phyloP scores from a whole-genome alignment of 306 rosid species.

The Cucumis sativus region DNA sequence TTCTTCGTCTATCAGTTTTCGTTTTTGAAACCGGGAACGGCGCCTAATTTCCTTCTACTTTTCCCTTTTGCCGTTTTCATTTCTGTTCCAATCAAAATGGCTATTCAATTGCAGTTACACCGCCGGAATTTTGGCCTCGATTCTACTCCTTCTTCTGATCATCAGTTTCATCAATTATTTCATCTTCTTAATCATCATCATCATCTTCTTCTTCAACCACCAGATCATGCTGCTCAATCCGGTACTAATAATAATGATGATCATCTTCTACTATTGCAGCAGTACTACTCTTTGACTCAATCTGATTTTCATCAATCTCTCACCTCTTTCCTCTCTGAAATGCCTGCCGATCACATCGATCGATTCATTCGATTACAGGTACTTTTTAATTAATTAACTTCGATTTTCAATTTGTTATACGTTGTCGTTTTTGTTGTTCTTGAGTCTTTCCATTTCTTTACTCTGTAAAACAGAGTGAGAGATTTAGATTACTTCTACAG shows the following conservation, averaged over 20 bases:
- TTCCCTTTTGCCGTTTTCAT: background rate
- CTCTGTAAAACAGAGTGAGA: conserved; percentile 30
- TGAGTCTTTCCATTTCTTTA: background rate
- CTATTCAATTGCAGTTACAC: background rate
- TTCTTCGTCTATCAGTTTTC: background rate
- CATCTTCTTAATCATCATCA: too few species aligned
- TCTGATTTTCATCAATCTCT: conserved; percentile 2
- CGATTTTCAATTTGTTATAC: too few species aligned
- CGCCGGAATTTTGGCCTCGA: background rate
- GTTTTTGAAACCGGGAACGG: background rate
- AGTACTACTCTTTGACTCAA: background rate
- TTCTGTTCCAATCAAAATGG: background rate
- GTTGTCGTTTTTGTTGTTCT: background rate
- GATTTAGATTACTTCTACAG: conserved; percentile 29
- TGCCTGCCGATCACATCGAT: conserved; percentile 34
- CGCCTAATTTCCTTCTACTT: too few species aligned
- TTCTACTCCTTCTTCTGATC: background rate
- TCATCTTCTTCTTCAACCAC: background rate
- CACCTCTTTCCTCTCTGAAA: conserved; percentile 15
- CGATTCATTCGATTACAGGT: conserved; percentile 48
- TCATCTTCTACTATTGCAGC: background rate
- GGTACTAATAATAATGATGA: too few species aligned
- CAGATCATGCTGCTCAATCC: background rate
- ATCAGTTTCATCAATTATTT: background rate
- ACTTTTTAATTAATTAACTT: too few species aligned